phyloP scores from a whole-genome alignment of 2,329 filamentous ascomycete species.

The Hyphodiscus sp. region DNA sequence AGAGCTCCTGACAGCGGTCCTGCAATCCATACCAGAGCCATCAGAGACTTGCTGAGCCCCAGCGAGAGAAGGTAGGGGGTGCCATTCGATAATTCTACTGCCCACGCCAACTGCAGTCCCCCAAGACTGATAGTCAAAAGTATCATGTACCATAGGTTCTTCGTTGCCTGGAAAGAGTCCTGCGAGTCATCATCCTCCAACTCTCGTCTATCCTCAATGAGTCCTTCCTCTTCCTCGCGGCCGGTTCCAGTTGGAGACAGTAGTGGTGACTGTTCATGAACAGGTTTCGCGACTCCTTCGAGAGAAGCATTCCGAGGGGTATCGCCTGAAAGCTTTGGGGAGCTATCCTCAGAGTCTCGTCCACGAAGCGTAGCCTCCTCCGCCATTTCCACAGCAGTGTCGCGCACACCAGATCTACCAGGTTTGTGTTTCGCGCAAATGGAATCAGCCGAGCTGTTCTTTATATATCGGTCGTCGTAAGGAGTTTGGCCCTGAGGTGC shows the following conservation, averaged over 20 bases:
- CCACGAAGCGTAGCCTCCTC: slow-evolving; percentile 7
- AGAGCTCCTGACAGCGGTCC: slow-evolving; percentile 72
- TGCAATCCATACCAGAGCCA: slow-evolving; percentile 80
- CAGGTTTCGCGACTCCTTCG: slow-evolving; percentile 21
- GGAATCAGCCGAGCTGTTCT: background rate
- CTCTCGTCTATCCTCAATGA: slow-evolving; percentile 30
- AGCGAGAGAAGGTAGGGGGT: slow-evolving; percentile 78
- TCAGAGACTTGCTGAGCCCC: slow-evolving; percentile 74
- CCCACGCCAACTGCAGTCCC: slow-evolving; percentile 91
- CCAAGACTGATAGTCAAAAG: slow-evolving; percentile 81
- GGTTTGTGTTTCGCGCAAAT: background rate
- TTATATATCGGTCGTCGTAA: background rate
- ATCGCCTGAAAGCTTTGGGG: slow-evolving; percentile 4
- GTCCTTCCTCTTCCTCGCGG: slow-evolving; percentile 32
- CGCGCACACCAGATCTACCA: no score
- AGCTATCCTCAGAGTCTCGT: slow-evolving; percentile 1
- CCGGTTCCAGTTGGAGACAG: slow-evolving; percentile 35
- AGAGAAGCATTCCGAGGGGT: slow-evolving; percentile 15
- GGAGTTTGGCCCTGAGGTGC: background rate
- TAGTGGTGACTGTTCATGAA: slow-evolving; percentile 44
- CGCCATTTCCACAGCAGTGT: slow-evolving; percentile 7
- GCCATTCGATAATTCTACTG: slow-evolving; percentile 88
- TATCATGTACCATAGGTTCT: slow-evolving; percentile 80
- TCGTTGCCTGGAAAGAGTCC: slow-evolving; percentile 55
- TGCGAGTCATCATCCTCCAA: slow-evolving; percentile 38